Evolutionary conservation across 2,329 filamentous ascomycete genomes (phyloP), one percentile per base, ranked within the genome.

Genomic region (Aspergillus ibericus): DNA sequence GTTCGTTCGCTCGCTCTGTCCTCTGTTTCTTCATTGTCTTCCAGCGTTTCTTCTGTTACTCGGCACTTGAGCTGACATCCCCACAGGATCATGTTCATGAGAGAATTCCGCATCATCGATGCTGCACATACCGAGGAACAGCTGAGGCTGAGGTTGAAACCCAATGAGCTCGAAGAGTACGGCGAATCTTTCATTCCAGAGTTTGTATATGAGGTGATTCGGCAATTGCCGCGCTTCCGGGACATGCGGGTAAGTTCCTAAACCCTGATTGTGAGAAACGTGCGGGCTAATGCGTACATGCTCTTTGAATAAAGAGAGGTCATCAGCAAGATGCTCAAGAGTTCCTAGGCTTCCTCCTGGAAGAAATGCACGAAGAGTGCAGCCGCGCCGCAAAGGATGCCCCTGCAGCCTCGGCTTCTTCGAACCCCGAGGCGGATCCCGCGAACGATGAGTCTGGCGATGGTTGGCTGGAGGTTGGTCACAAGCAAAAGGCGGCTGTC

Each of bases 321-420:
- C 93, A 97, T 68, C 95, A 99, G 74, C 93, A 99, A 80, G 95
- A 99, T 78, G 95, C 95, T 1, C 92, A 99, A 72, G 95, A 99
- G 71, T 99, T 99, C 66, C 81, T 99, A 22, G 93, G 93, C 0
- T 96, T 98, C 73, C 81, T 99, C 34, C 82, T 99, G 4, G 93
- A 96, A 70, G 91, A 92, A 49, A 85, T 99, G 34, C 93, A 97
- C 68, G 93, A 98, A 64, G 95, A 99, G 75, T 97, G 93, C 72
- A 86, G 87, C 15, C 83, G 88, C 58, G 88, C 93, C 48, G 90
- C 96, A 79, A 85, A 85, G 63, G 79, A 78, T 57, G 77, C 80
- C 5, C 71, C 75, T 25, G 63, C 73, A 58, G 69, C 75, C 6
- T 36, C 15, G 18, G 48, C 15, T 18, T 10, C 38, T 20, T 9